These are phyloP conservation scores for Isabelozyma pseudorhagii DNA, from an alignment of 805 yeast genomes.

Conservation along the genomic window DNA sequence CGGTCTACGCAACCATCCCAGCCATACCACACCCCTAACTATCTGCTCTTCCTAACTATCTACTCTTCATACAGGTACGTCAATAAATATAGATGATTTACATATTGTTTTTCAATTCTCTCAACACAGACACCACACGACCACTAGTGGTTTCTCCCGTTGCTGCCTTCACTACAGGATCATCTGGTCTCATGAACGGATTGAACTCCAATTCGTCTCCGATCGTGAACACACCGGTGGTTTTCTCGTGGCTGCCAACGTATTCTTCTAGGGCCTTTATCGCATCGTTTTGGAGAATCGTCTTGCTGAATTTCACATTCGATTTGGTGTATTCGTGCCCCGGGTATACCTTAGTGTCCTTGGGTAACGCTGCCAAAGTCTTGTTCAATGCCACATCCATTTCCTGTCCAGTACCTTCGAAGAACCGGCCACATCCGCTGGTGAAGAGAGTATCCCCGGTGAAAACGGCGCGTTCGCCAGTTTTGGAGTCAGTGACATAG, in stretches of 20 bases:
- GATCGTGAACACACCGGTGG: constrained; percentile 86
- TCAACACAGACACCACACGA: constrained; percentile 67
- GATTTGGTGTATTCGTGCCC: constrained; percentile 95
- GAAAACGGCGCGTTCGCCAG: constrained; percentile 72
- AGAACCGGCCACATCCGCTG: constrained; percentile 95
- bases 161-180: constrained; percentile 56
- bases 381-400: constrained; percentile 72
- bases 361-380: constrained; percentile 58
- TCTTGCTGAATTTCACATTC: constrained; percentile 74
- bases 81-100: constrained; percentile 5
- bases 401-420: constrained; percentile 82
- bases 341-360: constrained; percentile 74
- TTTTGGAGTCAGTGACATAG: constrained; percentile 59
- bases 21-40: too few species aligned
- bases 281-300: constrained; percentile 54
- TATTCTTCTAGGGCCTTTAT: constrained; percentile 53
- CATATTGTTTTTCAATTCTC: constrained; percentile 69
- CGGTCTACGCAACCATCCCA: too few species aligned
- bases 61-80: too few species aligned
- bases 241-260: constrained; percentile 54
- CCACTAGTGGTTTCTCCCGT: constrained; percentile 54
- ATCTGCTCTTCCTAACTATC: neutral
- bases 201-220: constrained; percentile 78
- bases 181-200: constrained; percentile 83
- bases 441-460: constrained; percentile 95